phyloP scores from a whole-genome alignment of 306 rosid species.

The Mucuna pruriens region DNA sequence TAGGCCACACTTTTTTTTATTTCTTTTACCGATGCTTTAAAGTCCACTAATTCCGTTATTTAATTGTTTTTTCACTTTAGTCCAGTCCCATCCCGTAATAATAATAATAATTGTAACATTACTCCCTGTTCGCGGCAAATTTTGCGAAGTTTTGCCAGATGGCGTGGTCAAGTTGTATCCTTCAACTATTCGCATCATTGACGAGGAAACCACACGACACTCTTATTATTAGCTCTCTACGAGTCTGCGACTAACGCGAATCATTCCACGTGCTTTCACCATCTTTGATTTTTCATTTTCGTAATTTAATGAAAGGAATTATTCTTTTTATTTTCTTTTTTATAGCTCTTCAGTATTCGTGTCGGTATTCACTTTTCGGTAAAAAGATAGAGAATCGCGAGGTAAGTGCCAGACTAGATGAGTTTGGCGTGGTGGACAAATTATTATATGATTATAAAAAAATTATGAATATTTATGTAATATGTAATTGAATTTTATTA shows the following conservation, averaged over 20 bases:
- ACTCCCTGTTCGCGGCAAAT: neutral
- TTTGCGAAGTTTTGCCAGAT: neutral
- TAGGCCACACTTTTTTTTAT: neutral
- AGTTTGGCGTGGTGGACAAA: too few relatives aligned
- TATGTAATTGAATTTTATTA: too few relatives aligned
- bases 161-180: conserved; percentile 35
- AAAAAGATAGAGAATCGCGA: neutral
- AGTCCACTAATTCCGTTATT: neutral
- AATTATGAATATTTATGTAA: too few relatives aligned
- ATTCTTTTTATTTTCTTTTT: neutral
- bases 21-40: neutral
- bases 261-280: conserved; percentile 1
- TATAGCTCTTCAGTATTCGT: neutral
- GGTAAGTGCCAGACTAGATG: too few relatives aligned
- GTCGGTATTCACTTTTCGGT: neutral
- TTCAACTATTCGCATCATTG: neutral
- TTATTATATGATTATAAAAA: too few relatives aligned
- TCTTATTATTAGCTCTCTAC: neutral
- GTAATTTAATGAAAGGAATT: neutral
- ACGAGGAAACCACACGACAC: neutral
- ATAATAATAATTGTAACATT: neutral
- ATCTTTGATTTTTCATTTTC: neutral
- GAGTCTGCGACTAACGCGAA: neutral
- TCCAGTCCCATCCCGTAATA: neutral
- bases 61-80: neutral